Evolutionary conservation across 805 yeast genomes (phyloP).

Genomic region (Candida boleticola): DNA sequence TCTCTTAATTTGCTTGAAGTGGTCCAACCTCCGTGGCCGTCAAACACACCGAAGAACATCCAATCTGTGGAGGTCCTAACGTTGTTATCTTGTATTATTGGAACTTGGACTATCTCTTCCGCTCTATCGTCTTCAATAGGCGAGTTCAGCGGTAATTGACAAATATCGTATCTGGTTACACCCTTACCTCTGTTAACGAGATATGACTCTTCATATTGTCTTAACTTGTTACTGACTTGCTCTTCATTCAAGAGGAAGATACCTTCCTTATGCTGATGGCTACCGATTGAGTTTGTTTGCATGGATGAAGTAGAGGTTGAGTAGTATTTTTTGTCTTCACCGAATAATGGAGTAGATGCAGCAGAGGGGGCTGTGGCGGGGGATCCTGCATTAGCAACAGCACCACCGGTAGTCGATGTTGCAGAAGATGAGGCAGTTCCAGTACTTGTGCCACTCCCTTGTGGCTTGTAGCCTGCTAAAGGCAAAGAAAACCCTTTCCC

Average conservation of each 20-base stretch:
- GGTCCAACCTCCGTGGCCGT: conserved; percentile 97
- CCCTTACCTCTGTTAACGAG: conserved; percentile 83
- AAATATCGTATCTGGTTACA: conserved; percentile 80
- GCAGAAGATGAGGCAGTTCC: background rate
- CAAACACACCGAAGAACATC: conserved; percentile 94
- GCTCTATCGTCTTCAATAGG: conserved; percentile 95
- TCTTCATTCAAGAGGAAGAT: conserved; percentile 59
- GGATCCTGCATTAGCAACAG: conserved; percentile 7
- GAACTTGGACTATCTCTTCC: conserved; percentile 75
- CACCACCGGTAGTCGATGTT: conserved; percentile 8
- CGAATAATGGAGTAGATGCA: conserved; percentile 5
- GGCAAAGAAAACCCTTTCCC: conserved; percentile 1
- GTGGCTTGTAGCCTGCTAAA: background rate
- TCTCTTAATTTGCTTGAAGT: conserved; percentile 86
- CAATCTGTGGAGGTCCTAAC: conserved; percentile 61
- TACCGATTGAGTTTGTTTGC: conserved; percentile 37
- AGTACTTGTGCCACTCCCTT: background rate
- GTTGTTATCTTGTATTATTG: conserved; percentile 61
- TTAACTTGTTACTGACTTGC: conserved; percentile 66
- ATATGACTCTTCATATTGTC: conserved; percentile 77
- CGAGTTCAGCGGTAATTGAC: conserved; percentile 86
- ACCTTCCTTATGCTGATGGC: conserved; percentile 51
- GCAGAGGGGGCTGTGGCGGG: background rate
- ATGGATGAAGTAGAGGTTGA: conserved; percentile 47
- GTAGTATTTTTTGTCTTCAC: conserved; percentile 22